These are phyloP conservation scores for Endothia cerciana DNA, from an alignment of 2,329 filamentous ascomycete species.

Conservation along the genomic window DNA sequence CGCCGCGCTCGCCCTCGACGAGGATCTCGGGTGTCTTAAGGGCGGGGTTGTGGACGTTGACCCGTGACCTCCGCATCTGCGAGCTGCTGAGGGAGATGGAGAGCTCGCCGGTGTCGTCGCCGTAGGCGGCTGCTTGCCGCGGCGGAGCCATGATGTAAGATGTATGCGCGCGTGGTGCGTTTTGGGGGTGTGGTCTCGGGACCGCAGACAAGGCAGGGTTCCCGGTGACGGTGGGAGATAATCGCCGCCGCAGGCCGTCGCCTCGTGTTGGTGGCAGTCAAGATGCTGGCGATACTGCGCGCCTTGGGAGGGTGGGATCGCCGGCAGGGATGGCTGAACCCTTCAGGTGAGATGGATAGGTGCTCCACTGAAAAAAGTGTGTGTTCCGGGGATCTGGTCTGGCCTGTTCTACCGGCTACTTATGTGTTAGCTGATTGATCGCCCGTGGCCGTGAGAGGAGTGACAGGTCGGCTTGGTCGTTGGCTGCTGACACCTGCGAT, in stretches of 20 bases:
- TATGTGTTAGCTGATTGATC: conserved; percentile 4
- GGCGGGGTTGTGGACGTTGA: conserved; percentile 40
- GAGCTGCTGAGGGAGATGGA: conserved; percentile 74
- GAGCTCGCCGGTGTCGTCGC: conserved; percentile 81
- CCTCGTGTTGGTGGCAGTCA: not conserved
- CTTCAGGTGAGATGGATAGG: not conserved
- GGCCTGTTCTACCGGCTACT: not conserved
- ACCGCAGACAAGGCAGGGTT: not conserved
- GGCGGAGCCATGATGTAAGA: conserved; percentile 51
- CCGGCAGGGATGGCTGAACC: conserved; percentile 24
- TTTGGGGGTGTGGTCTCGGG: not conserved
- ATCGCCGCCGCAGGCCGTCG: not conserved
- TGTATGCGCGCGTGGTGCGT: not conserved
- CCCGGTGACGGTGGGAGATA: not conserved
- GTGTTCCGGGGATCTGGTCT: conserved; percentile 2
- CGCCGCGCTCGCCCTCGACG: conserved; percentile 31
- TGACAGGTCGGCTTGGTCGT: not conserved
- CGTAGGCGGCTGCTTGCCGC: conserved; percentile 48
- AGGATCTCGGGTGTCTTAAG: conserved; percentile 37
- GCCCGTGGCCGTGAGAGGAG: not conserved
- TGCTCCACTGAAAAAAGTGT: conserved; percentile 26
- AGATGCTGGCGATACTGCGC: not conserved
- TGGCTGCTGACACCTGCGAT: not conserved
- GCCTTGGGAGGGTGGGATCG: conserved; percentile 21
- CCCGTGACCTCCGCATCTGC: conserved; percentile 60